Evolutionary conservation across 2,329 filamentous ascomycete species (phyloP).

Genomic region (Claviceps africana): DNA sequence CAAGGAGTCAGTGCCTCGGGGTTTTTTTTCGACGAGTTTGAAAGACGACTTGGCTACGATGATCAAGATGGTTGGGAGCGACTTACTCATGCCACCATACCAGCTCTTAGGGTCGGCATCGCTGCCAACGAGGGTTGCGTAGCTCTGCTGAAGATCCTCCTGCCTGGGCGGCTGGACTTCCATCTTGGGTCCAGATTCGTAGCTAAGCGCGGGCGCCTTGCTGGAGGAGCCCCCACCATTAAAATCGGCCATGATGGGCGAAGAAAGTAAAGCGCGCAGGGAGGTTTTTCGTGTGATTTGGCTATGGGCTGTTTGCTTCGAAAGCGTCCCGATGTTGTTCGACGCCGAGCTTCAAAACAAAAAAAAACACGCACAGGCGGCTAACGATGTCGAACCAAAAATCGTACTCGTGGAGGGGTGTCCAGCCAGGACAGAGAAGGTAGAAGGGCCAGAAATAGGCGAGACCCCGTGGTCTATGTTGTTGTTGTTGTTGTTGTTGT

Average conservation of each 20-base stretch:
- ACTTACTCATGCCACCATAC: constrained; percentile 77
- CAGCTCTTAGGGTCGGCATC: constrained; percentile 65
- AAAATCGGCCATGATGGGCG: constrained; percentile 9
- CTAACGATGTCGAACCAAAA: too few species aligned
- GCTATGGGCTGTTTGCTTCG: not conserved
- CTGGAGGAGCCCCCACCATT: constrained; percentile 17
- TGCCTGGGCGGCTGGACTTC: constrained; percentile 64
- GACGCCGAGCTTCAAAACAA: constrained; percentile 16
- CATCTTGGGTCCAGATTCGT: constrained; percentile 38
- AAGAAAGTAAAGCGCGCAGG: constrained; percentile 8
- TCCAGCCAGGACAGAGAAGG: too few species aligned
- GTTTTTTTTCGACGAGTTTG: too few species aligned
- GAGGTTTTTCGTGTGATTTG: too few species aligned
- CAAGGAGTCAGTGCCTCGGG: not conserved
- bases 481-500: too few species aligned
- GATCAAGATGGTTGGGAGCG: not conserved
- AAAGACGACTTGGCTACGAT: not conserved
- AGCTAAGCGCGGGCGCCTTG: constrained; percentile 14
- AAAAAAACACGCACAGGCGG: too few species aligned
- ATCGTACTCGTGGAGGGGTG: too few species aligned
- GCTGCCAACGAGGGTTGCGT: constrained; percentile 50
- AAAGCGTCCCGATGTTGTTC: constrained; percentile 23
- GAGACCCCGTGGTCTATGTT: too few species aligned
- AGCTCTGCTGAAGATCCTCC: constrained; percentile 74
- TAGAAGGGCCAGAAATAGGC: too few species aligned